Percentiles rank a stretch among this genome's conserved stretches.
Evolutionary conservation across 306 rosid species (phyloP).

Genomic region (Sophora flavescens): DNA sequence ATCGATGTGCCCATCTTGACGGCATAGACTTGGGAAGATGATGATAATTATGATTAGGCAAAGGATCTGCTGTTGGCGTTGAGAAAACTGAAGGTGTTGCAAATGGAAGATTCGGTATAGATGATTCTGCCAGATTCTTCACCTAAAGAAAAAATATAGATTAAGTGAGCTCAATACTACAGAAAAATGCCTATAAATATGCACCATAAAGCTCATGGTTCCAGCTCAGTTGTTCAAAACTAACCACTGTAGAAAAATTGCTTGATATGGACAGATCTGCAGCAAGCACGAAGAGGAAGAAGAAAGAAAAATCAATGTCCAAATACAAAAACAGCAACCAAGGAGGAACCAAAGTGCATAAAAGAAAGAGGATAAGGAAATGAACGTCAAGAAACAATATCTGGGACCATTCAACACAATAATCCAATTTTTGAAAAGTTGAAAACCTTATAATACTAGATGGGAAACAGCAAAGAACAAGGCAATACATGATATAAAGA

Average conservation of each 20-base stretch:
- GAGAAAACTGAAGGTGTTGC: conserved; percentile 67
- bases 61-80: conserved; percentile 61
- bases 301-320: conserved; percentile 51
- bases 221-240: conserved; percentile 50
- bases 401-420: conserved; percentile 35
- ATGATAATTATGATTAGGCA: conserved; percentile 55
- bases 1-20: conserved; percentile 74
- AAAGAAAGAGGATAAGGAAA: conserved; percentile 23
- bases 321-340: conserved; percentile 33
- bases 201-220: conserved; percentile 42
- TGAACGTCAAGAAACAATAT: conserved; percentile 18
- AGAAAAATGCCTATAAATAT: conserved; percentile 41
- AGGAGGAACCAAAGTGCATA: conserved; percentile 25
- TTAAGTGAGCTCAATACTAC: conserved; percentile 29
- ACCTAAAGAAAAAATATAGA: conserved; percentile 57
- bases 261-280: conserved; percentile 80
- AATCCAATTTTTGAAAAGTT: conserved; percentile 2
- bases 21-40: conserved; percentile 67
- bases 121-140: conserved; percentile 66
- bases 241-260: conserved; percentile 74
- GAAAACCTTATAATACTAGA: conserved; percentile 33
- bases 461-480: conserved; percentile 34
- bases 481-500: conserved; percentile 11
- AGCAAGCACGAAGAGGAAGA: conserved; percentile 47
- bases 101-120: conserved; percentile 63